Percentiles rank a stretch among this genome's conserved stretches.
phyloP scores from a whole-genome alignment of 306 rosid species.

The Vicia faba region DNA sequence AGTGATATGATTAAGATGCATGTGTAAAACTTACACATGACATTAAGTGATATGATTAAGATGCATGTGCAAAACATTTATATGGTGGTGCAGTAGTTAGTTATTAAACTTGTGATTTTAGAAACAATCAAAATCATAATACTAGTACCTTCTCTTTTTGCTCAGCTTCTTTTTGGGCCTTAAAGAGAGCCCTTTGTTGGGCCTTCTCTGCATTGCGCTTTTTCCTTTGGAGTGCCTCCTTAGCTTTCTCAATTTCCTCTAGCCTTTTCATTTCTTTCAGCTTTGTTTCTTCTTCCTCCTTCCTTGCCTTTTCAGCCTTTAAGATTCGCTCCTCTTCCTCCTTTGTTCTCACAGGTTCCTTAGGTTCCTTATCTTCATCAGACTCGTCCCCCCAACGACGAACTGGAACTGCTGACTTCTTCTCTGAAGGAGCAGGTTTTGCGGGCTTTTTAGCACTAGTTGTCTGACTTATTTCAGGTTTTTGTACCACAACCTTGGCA shows the following conservation, averaged over 20 bases:
- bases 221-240: constrained; percentile 78
- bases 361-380: constrained; percentile 51
- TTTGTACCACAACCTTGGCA: constrained; percentile 41
- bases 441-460: constrained; percentile 47
- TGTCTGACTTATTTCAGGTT: constrained; percentile 41
- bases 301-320: constrained; percentile 68
- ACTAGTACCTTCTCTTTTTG: constrained; percentile 76
- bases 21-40: too few relatives aligned
- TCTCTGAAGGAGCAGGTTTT: constrained; percentile 43
- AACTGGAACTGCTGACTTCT: constrained; percentile 38
- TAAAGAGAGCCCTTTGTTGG: constrained; percentile 68
- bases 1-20: neutral
- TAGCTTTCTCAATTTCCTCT: constrained; percentile 81
- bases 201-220: constrained; percentile 71
- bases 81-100: neutral
- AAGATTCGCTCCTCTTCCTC: constrained; percentile 71
- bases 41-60: neutral
- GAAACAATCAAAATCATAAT: neutral
- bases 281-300: constrained; percentile 64
- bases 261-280: constrained; percentile 69
- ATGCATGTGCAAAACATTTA: neutral
- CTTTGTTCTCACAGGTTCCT: constrained; percentile 54
- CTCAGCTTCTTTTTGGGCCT: constrained; percentile 84
- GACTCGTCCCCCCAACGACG: constrained; percentile 51
- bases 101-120: neutral